Evolutionary conservation across 2,329 filamentous ascomycete species (phyloP).

Genomic region (Sclerotinia nivalis): DNA sequence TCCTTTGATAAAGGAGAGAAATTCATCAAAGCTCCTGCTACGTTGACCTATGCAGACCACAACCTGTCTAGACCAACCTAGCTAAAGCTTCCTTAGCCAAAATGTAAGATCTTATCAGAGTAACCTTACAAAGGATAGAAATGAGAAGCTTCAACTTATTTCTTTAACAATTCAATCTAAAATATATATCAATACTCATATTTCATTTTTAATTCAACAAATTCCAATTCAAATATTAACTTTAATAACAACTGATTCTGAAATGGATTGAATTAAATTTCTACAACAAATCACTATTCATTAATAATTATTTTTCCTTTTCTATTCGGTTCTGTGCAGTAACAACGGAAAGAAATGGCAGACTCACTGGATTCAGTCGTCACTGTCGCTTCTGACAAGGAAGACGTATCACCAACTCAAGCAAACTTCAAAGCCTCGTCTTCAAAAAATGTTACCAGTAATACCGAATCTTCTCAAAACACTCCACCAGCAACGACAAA

Average conservation of each 20-base stretch:
- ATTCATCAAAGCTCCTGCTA: too few species aligned
- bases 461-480: slow-evolving; percentile 33
- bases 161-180: background rate
- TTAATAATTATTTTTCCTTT: background rate
- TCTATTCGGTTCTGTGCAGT: background rate
- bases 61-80: too few species aligned
- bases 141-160: slow-evolving; percentile 14
- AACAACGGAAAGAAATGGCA: slow-evolving; percentile 17
- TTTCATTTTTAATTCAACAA: background rate
- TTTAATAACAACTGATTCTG: background rate
- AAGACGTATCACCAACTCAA: slow-evolving; percentile 22
- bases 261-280: background rate
- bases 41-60: too few species aligned
- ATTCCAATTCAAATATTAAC: background rate
- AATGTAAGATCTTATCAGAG: background rate
- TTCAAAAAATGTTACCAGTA: slow-evolving; percentile 35
- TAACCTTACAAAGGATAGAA: slow-evolving; percentile 1
- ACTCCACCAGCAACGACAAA: slow-evolving; percentile 31
- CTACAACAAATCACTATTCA: background rate
- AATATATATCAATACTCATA: background rate
- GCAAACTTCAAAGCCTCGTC: slow-evolving; percentile 26
- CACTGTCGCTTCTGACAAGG: slow-evolving; percentile 34
- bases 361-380: slow-evolving; percentile 19
- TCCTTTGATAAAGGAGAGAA: too few species aligned
- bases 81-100: background rate